These are phyloP conservation scores for Crithidia sp. DNA, from an alignment of 208 protist species.

Conservation along the genomic window DNA sequence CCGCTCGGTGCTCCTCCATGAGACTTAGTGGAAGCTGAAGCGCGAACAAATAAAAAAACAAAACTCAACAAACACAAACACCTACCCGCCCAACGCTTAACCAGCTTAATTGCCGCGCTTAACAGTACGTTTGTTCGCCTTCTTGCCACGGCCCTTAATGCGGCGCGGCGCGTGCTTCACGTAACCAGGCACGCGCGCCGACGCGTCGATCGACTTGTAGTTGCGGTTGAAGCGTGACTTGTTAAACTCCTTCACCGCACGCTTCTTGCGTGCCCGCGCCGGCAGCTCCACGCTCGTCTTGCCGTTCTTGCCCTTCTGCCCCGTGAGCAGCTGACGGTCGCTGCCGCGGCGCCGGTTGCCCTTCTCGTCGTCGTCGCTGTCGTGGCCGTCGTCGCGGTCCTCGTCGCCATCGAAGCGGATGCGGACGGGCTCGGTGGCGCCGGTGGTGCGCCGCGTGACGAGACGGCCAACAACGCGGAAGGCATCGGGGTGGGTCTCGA, in stretches of 20 bases:
- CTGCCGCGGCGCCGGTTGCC: conserved; percentile 43
- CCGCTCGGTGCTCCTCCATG: no score
- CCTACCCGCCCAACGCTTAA: not conserved
- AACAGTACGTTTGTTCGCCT: conserved; percentile 78
- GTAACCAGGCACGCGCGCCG: conserved; percentile 84
- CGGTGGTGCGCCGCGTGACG: conserved; percentile 68
- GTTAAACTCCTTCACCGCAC: conserved; percentile 73
- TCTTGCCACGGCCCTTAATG: conserved; percentile 84
- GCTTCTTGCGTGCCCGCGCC: conserved; percentile 68
- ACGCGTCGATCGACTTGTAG: conserved; percentile 80
- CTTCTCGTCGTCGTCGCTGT: conserved; percentile 50
- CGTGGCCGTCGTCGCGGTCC: conserved; percentile 47
- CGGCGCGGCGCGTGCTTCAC: conserved; percentile 71
- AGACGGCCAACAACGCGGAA: conserved; percentile 76
- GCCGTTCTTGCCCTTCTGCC: conserved; percentile 36
- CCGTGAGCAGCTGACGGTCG: conserved; percentile 77
- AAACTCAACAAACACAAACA: conserved; percentile 13
- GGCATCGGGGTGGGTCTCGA: conserved; percentile 62
- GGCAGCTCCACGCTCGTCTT: conserved; percentile 52
- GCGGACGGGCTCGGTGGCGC: conserved; percentile 65
- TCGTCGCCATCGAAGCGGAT: conserved; percentile 79
- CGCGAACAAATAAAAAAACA: not conserved
- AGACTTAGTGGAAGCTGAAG: no score
- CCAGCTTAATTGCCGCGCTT: conserved; percentile 56
- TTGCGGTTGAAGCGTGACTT: conserved; percentile 80